A percentile compares a stretch with the other conserved stretches of the same genome.
phyloP scores from a whole-genome alignment of 768 basidiomycete genomes.

The Lanmaoa pseudosensibilis region DNA sequence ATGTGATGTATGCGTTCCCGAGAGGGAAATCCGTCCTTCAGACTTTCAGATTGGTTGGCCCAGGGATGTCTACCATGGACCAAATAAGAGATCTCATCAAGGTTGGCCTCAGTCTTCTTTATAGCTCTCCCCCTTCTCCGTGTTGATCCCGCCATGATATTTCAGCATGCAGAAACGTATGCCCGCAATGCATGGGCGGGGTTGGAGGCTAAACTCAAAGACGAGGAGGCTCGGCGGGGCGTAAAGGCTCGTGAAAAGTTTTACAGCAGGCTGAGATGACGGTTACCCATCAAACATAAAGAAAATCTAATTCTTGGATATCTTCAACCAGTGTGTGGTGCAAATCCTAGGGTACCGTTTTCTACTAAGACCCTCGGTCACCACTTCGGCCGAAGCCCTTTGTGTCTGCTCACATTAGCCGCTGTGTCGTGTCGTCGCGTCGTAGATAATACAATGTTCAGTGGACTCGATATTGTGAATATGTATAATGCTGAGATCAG shows the following conservation, averaged over 20 bases:
- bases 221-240: conserved; percentile 60
- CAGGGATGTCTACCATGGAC: conserved; percentile 52
- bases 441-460: no score
- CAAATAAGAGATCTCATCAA: conserved; percentile 54
- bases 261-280: conserved; percentile 24
- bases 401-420: no score
- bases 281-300: no score
- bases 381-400: no score
- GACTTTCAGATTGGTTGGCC: conserved; percentile 62
- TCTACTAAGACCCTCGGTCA: no score
- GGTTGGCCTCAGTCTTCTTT: conserved; percentile 38
- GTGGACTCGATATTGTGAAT: no score
- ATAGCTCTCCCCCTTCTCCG: not conserved
- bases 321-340: no score
- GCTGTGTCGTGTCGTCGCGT: no score
- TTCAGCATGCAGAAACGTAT: conserved; percentile 67
- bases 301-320: no score
- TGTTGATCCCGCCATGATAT: conserved; percentile 46
- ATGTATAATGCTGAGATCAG: no score
- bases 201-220: conserved; percentile 62
- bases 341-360: no score
- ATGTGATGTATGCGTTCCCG: conserved; percentile 65
- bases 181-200: conserved; percentile 56
- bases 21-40: conserved; percentile 47
- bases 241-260: conserved; percentile 61